Percentiles rank a stretch among this genome's conserved stretches.
These are phyloP conservation scores for Flueggea neowawraea DNA, from an alignment of 441 rosid species.

Conservation along the genomic window DNA sequence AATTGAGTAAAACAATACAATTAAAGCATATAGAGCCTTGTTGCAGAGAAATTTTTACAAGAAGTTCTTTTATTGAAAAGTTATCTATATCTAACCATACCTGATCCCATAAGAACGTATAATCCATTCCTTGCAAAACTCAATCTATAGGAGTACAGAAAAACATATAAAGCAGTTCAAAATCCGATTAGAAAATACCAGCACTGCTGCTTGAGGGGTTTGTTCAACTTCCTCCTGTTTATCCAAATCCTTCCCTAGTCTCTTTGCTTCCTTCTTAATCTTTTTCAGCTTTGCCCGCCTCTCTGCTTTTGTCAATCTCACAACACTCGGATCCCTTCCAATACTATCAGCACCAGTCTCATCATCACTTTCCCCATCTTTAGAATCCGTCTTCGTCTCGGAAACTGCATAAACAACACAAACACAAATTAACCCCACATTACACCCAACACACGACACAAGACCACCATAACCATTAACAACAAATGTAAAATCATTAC, in stretches of 20 bases:
- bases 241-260: conserved; percentile 47
- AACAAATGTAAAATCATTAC: conserved; percentile 22
- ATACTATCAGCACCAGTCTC: conserved; percentile 20
- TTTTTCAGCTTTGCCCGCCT: conserved; percentile 81
- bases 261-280: conserved; percentile 69
- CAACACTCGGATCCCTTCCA: conserved; percentile 17
- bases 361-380: conserved; percentile 17
- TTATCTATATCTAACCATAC: too few relatives aligned
- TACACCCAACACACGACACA: not conserved
- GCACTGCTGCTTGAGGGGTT: conserved; percentile 68
- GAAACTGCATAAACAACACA: conserved; percentile 31
- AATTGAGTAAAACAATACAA: too few relatives aligned
- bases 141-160: not conserved
- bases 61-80: too few relatives aligned
- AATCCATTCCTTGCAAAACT: too few relatives aligned
- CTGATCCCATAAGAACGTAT: too few relatives aligned
- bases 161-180: not conserved
- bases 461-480: not conserved
- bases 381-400: conserved; percentile 23
- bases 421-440: conserved; percentile 2
- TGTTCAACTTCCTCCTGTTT: conserved; percentile 35
- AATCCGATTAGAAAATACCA: conserved; percentile 39
- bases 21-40: too few relatives aligned
- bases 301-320: conserved; percentile 64
- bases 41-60: too few relatives aligned